These are phyloP conservation scores for Ophiosphaerella narmari DNA, from an alignment of 2,329 filamentous ascomycete species.

Conservation along the genomic window DNA sequence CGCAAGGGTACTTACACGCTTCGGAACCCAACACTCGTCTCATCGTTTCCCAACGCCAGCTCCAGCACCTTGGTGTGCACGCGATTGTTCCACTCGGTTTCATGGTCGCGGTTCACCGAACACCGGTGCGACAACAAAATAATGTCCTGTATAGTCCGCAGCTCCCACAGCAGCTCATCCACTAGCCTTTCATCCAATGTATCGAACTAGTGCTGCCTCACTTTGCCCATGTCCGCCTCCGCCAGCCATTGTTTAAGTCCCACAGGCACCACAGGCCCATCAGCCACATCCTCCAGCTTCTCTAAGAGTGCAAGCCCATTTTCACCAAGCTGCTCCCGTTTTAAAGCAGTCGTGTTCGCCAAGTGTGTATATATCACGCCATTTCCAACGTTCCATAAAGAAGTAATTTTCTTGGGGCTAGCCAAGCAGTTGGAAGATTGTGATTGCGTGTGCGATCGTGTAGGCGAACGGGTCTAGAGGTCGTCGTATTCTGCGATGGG, in stretches of 20 bases:
- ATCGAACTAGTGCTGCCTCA: constrained; percentile 13
- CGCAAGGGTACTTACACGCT: constrained; percentile 12
- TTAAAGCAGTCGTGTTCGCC: constrained; percentile 14
- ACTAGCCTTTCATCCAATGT: constrained; percentile 11
- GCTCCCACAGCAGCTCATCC: constrained; percentile 18
- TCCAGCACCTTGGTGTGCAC: constrained; percentile 12
- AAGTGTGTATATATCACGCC: constrained; percentile 16
- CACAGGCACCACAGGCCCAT: constrained; percentile 15
- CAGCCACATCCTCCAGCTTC: constrained; percentile 13
- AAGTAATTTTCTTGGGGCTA: constrained; percentile 20
- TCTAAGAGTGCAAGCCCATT: constrained; percentile 17
- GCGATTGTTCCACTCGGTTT: constrained; percentile 10
- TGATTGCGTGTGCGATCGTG: constrained; percentile 6
- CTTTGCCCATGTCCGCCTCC: constrained; percentile 11
- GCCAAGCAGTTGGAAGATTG: constrained; percentile 16
- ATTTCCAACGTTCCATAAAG: constrained; percentile 18
- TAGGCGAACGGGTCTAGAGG: too few species aligned
- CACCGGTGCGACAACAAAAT: constrained; percentile 10
- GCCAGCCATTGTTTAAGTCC: constrained; percentile 12
- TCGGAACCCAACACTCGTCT: constrained; percentile 11
- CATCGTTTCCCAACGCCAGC: constrained; percentile 11
- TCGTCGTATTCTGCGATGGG: too few species aligned
- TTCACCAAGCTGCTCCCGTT: constrained; percentile 9
- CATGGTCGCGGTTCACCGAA: constrained; percentile 9
- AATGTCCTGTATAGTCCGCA: constrained; percentile 8